Evolutionary conservation across 257 asterid species (phyloP), one percentile per base, ranked within the genome.

Genomic region (Orobanche coerulescens): DNA sequence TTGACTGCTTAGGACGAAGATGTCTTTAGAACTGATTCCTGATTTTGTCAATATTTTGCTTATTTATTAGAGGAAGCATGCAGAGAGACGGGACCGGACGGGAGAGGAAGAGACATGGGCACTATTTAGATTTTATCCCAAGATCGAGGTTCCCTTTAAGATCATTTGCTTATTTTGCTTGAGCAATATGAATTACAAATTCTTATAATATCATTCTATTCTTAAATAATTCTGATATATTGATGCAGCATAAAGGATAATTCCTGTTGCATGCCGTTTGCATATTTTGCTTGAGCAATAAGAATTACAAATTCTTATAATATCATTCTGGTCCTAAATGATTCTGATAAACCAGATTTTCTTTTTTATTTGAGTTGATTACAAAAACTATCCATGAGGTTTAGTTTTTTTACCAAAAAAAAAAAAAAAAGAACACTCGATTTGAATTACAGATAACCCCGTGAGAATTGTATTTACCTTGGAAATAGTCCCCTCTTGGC

Each of bases 31-130:
- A 60, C 34, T 44, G 67, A 74, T 73, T 54, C 52, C 67, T 84
- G 54, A 78, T 55, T 47, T 73, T 67, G 31, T 65, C 71, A 68
- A 54, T 71, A 57, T 66, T 78, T 81, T 71, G 65, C 77, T 67
- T 61, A 66, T 73, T 67, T 61, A 66, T 73, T 75, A 89, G 97
- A 84, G 60, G 58, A 83, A 82, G 69, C 77, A 87, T 66, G 97
- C 95, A 44, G 95, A 77, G 72, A 82, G 99, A 68, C 79, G 84
- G 82, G 99, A 93, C 70, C 84, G 90, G 75, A 63, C 84, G 36
- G 95, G 78, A 62, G 97, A 89, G 69, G 97, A 92, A 69, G 99
- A 89, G 75, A 70, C 83, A 11, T 93, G 99, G 99, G 89, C 85
- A 12, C 75, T 93, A 18, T 86, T 78, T 69, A 90, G 96, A 25